Evolutionary conservation across 2,329 filamentous ascomycete genomes (phyloP), one percentile per base, ranked within the genome.

Genomic region (Sporothrix dimorphospora): DNA sequence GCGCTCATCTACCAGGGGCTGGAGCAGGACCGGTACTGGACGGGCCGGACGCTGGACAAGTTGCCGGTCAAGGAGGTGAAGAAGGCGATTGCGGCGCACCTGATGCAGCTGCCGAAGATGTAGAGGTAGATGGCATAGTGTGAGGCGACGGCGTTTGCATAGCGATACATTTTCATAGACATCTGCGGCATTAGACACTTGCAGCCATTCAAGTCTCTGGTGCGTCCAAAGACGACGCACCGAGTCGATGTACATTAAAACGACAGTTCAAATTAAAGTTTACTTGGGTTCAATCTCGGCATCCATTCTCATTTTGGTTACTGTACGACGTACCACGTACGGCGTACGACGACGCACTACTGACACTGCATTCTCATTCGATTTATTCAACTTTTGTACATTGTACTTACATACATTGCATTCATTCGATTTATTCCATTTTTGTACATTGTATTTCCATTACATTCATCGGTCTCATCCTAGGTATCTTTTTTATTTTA

Each of bases 1-100:
- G 90, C 92, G 0, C 82, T 94, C 84, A 91, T 94, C 75, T 93
- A 90, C 82, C 92, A 94, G 80, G 92, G 92, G 0, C 79, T 94
- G 21, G 92, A 92, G 80, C 92, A 92, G 79, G 84, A 87, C 73
- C 81, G 79, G 69, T 84, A 84, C 74, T 94, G 92, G 91, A 92
- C 90, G 0, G 91, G 90, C 0, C 85, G 83, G 76, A 79, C 85
- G 40, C 79, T 90, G 1, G 82, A 84, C 14, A 84, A 91, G 45
- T 80, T 92, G 74, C 89, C 90, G 0, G 85, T 92, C 0, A 80
- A 86, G 45, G 82, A 85, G 75, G 88, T 91, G 8, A 89, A 90
- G 79, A 82, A 82, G 59, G 80, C 83, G 4, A 84, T 89, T 75
- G 82, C 81, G 2, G 78, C 79, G 12, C 80, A 83, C 68, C 81